phyloP scores from a whole-genome alignment of 768 basidiomycete species.

The Naganishia onofrii region DNA sequence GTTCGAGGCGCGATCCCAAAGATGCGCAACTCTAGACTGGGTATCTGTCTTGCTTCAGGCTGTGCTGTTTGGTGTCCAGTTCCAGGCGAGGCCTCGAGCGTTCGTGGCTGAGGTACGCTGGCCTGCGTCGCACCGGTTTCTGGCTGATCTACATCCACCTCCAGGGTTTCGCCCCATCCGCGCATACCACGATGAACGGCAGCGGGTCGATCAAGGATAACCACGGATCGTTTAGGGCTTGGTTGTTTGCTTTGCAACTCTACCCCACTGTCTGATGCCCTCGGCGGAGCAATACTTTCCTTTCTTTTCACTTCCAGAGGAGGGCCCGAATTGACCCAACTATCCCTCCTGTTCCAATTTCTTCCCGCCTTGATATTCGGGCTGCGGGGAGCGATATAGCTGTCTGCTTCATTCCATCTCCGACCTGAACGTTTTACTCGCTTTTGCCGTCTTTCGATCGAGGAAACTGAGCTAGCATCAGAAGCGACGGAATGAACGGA shows the following conservation, averaged over 20 bases:
- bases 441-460: conserved; percentile 9
- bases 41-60: not conserved
- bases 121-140: not conserved
- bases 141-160: conserved; percentile 1
- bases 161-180: conserved; percentile 29
- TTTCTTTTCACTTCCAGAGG: not conserved
- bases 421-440: conserved; percentile 22
- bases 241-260: not conserved
- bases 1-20: conserved; percentile 11
- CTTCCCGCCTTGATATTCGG: conserved; percentile 23
- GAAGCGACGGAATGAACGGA: conserved; percentile 13
- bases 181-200: conserved; percentile 27
- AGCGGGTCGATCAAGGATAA: not conserved
- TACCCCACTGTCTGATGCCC: not conserved
- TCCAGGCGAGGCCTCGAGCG: not conserved
- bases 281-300: not conserved
- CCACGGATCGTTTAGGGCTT: not conserved
- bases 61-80: not conserved
- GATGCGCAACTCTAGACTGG: conserved; percentile 14
- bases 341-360: conserved; percentile 37
- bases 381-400: conserved; percentile 21
- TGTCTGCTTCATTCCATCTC: conserved; percentile 24
- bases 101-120: not conserved
- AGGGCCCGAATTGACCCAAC: conserved; percentile 34
- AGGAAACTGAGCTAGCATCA: conserved; percentile 15